Evolutionary conservation across 352 stramenopile genomes (phyloP).

Genomic region (Globisporangium irregulare): DNA sequence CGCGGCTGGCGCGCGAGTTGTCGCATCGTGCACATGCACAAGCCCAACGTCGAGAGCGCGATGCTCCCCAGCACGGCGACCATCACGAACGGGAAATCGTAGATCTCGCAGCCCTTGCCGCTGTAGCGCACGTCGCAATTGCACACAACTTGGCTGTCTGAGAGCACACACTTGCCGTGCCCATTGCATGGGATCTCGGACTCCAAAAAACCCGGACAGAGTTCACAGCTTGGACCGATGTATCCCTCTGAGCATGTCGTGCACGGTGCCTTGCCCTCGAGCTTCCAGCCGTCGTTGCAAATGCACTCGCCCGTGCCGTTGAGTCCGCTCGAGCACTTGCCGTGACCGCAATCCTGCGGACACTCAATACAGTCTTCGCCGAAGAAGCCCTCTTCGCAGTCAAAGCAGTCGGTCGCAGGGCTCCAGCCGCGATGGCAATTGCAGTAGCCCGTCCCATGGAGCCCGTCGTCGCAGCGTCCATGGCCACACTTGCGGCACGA

Average conservation of each 20-base stretch:
- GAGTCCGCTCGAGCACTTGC: slow-evolving; percentile 66
- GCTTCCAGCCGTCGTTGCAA: slow-evolving; percentile 70
- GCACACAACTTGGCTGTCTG: slow-evolving; percentile 50
- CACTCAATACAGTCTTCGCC: slow-evolving; percentile 69
- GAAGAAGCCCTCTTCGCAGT: slow-evolving; percentile 82
- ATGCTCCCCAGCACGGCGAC: slow-evolving; percentile 76
- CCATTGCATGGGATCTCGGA: slow-evolving; percentile 68
- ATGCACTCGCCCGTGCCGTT: slow-evolving; percentile 79
- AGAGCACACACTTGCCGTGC: slow-evolving; percentile 64
- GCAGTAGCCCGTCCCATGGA: slow-evolving; percentile 72
- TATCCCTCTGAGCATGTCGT: slow-evolving; percentile 74
- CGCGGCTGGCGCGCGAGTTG: slow-evolving; percentile 69
- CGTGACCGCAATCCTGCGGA: slow-evolving; percentile 70
- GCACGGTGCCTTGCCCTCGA: slow-evolving; percentile 61
- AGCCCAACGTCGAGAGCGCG: slow-evolving; percentile 73
- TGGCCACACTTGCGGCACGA: slow-evolving; percentile 74
- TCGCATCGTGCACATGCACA: slow-evolving; percentile 88
- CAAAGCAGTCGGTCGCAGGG: slow-evolving; percentile 68
- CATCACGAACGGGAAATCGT: slow-evolving; percentile 86
- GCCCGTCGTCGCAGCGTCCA: slow-evolving; percentile 77
- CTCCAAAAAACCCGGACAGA: slow-evolving; percentile 75
- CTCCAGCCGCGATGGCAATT: slow-evolving; percentile 83
- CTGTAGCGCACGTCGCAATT: slow-evolving; percentile 75
- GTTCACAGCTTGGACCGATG: slow-evolving; percentile 61
- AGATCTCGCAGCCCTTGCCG: slow-evolving; percentile 70